Percentiles rank a stretch among this genome's conserved stretches.
Conservation (phyloP, 192 early-diverging fungal species). For the Coemansia asiatica region DNA sequence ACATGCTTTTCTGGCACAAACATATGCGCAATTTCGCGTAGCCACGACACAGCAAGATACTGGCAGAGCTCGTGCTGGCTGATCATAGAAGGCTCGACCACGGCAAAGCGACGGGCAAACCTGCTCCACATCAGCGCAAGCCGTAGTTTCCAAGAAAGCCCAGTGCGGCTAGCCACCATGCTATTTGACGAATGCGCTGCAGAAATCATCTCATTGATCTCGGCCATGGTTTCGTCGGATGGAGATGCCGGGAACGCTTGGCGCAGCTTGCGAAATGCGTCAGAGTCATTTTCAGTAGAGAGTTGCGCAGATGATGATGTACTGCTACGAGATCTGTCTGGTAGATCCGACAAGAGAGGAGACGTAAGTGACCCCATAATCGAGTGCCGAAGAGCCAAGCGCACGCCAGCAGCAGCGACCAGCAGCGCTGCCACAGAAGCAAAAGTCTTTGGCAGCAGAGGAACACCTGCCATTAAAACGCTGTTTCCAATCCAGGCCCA, state of each 20-base stretch:
- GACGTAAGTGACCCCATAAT: conserved; percentile 28
- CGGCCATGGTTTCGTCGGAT: conserved; percentile 29
- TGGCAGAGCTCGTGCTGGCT: conserved; percentile 30
- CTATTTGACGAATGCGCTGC: background rate
- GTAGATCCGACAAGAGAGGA: background rate
- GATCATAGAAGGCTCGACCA: conserved; percentile 33
- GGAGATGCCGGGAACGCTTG: conserved; percentile 49
- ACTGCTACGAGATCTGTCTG: background rate
- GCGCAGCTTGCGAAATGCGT: conserved; percentile 24
- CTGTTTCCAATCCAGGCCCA: conserved; percentile 23
- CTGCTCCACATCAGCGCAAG: conserved; percentile 39
- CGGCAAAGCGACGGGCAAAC: conserved; percentile 30
- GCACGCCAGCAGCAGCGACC: conserved; percentile 4
- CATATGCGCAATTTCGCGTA: conserved; percentile 32
- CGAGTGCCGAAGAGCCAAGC: conserved; percentile 26
- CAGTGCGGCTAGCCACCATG: background rate
- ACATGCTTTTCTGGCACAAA: background rate
- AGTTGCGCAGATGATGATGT: background rate
- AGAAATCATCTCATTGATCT: conserved; percentile 28
- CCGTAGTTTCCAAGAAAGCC: conserved; percentile 31
- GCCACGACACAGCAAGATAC: conserved; percentile 30
- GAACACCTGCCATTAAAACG: conserved; percentile 3
- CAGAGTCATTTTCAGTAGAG: conserved; percentile 14
- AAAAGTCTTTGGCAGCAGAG: background rate
- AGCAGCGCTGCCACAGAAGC: conserved; percentile 2